Percentiles rank a stretch among this genome's conserved stretches.
Evolutionary conservation across 192 early-diverging fungal genomes (phyloP).

Genomic region (Coemansia sp.): DNA sequence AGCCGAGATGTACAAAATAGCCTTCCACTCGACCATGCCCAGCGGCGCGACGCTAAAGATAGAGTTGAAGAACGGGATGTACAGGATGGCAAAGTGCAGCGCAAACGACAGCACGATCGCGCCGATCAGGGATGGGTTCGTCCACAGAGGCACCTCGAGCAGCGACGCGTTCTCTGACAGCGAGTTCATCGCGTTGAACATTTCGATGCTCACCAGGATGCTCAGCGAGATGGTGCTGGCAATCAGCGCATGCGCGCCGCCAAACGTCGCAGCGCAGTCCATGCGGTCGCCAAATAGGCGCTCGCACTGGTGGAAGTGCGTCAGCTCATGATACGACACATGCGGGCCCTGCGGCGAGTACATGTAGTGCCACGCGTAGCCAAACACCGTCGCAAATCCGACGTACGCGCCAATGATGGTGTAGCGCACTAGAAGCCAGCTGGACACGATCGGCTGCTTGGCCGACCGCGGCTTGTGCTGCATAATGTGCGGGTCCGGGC

Average conservation of each 20-base stretch:
- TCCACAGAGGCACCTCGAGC: conserved; percentile 87
- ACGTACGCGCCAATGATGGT: conserved; percentile 91
- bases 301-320: conserved; percentile 90
- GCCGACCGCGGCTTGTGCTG: conserved; percentile 78
- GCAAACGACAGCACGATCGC: conserved; percentile 86
- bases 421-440: conserved; percentile 96
- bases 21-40: conserved; percentile 85
- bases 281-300: conserved; percentile 79
- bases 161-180: conserved; percentile 95
- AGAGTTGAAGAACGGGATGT: conserved; percentile 93
- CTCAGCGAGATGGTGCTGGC: conserved; percentile 96
- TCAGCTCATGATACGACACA: conserved; percentile 85
- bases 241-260: conserved; percentile 69
- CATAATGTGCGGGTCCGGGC: conserved; percentile 97
- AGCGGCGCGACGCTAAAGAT: conserved; percentile 91
- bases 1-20: conserved; percentile 81
- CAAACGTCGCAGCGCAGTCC: conserved; percentile 87
- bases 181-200: conserved; percentile 98
- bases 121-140: conserved; percentile 83
- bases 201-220: conserved; percentile 95
- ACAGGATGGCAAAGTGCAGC: conserved; percentile 95
- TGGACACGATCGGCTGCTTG: conserved; percentile 85
- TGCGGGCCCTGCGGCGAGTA: conserved; percentile 86
- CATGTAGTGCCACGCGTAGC: conserved; percentile 99
- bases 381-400: conserved; percentile 91